Evolutionary conservation across 83 land plant genomes (phyloP).

Genomic region (Diphasiastrum complanatum): DNA sequence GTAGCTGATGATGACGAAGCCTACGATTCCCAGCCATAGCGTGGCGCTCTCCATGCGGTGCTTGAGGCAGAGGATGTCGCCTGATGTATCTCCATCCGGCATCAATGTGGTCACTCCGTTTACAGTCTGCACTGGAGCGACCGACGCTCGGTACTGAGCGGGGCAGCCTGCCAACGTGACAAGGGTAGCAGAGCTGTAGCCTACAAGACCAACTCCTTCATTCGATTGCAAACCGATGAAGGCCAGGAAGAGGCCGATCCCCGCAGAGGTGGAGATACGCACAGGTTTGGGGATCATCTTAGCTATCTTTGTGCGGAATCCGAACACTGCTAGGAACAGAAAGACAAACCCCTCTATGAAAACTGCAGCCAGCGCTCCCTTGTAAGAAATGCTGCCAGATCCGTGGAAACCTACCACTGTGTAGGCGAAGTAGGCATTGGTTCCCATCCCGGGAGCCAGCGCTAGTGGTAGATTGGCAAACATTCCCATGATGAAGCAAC

Average conservation of each 20-base stretch:
- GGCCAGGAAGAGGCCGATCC: constrained; percentile 4
- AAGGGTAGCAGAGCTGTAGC: constrained; percentile 1
- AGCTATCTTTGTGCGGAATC: constrained; percentile 1
- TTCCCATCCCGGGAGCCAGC: constrained; percentile 6
- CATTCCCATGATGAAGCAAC: constrained; percentile 1
- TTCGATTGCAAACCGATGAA: constrained; percentile 4
- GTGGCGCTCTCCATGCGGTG: constrained; percentile 3
- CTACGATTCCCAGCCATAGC: constrained; percentile 5
- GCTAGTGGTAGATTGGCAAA: constrained; percentile 7
- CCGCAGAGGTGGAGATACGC: constrained; percentile 1
- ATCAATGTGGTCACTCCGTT: background rate
- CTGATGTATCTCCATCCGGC: background rate
- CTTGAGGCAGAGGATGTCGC: background rate
- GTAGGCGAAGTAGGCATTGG: constrained; percentile 6
- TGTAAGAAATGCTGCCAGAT: background rate
- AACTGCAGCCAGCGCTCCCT: constrained; percentile 3
- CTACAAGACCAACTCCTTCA: constrained; percentile 3
- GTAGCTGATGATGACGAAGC: constrained; percentile 1
- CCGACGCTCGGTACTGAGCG: background rate
- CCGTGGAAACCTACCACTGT: constrained; percentile 12
- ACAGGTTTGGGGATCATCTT: constrained; percentile 7
- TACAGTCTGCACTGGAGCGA: background rate
- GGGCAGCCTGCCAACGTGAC: constrained; percentile 1
- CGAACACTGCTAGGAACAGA: constrained; percentile 1
- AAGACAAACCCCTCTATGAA: constrained; percentile 5